phyloP scores from a whole-genome alignment of 441 rosid genomes.

The Adansonia gregorii region DNA sequence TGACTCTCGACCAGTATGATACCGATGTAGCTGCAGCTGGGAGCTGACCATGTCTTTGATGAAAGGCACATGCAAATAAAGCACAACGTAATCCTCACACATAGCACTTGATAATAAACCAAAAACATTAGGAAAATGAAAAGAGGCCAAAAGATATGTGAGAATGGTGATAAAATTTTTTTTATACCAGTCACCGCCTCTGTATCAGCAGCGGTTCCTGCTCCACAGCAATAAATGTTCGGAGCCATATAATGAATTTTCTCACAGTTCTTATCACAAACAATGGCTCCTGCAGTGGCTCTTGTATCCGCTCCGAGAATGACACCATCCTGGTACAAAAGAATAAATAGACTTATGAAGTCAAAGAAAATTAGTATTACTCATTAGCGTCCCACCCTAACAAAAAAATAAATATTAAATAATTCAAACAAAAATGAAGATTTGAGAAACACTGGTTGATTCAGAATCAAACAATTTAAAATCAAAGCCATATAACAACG shows the following conservation, averaged over 20 bases:
- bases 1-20: constrained; percentile 81
- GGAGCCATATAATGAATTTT: constrained; percentile 98
- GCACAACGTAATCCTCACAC: not conserved
- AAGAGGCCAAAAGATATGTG: not conserved
- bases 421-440: not conserved
- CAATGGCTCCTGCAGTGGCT: constrained; percentile 94
- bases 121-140: not conserved
- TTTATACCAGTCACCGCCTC: constrained; percentile 91
- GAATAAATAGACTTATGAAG: not conserved
- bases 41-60: constrained; percentile 87
- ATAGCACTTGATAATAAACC: constrained; percentile 10
- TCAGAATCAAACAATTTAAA: not conserved
- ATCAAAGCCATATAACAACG: not conserved
- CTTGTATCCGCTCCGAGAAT: constrained; percentile 95
- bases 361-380: not conserved
- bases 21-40: constrained; percentile 84
- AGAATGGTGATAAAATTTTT: not conserved
- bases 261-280: constrained; percentile 95
- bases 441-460: not conserved
- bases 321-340: constrained; percentile 73
- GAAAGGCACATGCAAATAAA: not conserved
- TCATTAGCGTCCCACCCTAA: not conserved
- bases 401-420: not conserved
- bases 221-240: constrained; percentile 96
- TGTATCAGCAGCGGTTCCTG: constrained; percentile 97